phyloP scores from a whole-genome alignment of 495 filamentous ascomycete genomes.

The Jackrogersella multiformis region DNA sequence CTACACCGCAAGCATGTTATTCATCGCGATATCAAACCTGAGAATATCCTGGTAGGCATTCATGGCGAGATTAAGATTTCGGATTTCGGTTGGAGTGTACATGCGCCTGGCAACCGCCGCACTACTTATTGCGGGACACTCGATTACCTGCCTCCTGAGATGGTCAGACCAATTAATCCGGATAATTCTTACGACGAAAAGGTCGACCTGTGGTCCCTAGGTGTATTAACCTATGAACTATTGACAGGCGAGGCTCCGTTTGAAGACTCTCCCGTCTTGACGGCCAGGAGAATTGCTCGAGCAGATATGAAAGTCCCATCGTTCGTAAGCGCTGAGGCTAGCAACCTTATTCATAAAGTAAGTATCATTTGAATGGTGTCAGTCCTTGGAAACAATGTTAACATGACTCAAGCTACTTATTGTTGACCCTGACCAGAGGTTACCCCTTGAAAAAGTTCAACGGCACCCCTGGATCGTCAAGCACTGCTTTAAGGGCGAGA shows the following conservation, averaged over 20 bases:
- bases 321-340: conserved; percentile 56
- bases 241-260: conserved; percentile 80
- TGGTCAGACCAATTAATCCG: not conserved
- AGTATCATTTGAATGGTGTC: not conserved
- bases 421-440: conserved; percentile 78
- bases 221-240: conserved; percentile 83
- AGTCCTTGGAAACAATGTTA: not conserved
- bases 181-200: conserved; percentile 65
- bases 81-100: conserved; percentile 73
- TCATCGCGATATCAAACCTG: conserved; percentile 78
- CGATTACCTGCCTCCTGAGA: conserved; percentile 33
- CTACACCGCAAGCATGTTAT: conserved; percentile 71
- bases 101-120: conserved; percentile 67
- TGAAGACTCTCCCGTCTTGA: conserved; percentile 66
- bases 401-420: conserved; percentile 67
- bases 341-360: conserved; percentile 58
- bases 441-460: conserved; percentile 73
- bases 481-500: too few species aligned
- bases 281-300: conserved; percentile 30
- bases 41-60: conserved; percentile 73
- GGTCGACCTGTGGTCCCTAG: conserved; percentile 80
- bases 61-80: conserved; percentile 70
- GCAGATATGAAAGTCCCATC: conserved; percentile 48
- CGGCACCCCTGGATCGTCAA: conserved; percentile 83
- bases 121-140: conserved; percentile 76